Percentiles rank a stretch among this genome's conserved stretches.
phyloP scores from a whole-genome alignment of 2,329 filamentous ascomycete genomes.

The Juglanconis oblonga region DNA sequence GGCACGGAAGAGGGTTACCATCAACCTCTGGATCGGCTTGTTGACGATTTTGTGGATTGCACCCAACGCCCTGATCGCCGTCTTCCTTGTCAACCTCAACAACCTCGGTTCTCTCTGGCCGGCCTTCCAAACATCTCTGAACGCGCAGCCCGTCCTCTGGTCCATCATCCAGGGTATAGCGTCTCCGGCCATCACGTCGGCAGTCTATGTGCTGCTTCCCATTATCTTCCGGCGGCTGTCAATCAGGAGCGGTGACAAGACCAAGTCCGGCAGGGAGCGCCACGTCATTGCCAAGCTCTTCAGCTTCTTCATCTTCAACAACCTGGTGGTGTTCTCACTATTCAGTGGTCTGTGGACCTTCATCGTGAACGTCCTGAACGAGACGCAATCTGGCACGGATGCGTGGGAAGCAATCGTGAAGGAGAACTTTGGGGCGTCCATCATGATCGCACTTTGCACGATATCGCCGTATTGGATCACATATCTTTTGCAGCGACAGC shows the following conservation, averaged over 20 bases:
- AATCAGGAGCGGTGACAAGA: conserved; percentile 79
- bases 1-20: conserved; percentile 70
- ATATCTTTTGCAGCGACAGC: conserved; percentile 86
- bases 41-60: conserved; percentile 84
- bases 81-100: conserved; percentile 83
- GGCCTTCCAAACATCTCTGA: conserved; percentile 66
- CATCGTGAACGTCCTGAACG: conserved; percentile 60
- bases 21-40: conserved; percentile 78
- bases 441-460: conserved; percentile 74
- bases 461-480: conserved; percentile 93
- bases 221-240: conserved; percentile 88
- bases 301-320: conserved; percentile 97
- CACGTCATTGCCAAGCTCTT: conserved; percentile 91
- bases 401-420: conserved; percentile 68
- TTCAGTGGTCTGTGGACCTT: conserved; percentile 82
- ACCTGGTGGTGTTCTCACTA: conserved; percentile 87
- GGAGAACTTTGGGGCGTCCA: conserved; percentile 57
- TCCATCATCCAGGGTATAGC: conserved; percentile 87
- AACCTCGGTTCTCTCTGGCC: conserved; percentile 81
- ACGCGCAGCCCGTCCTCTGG: conserved; percentile 66
- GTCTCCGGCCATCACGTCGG: conserved; percentile 81
- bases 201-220: conserved; percentile 83
- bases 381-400: conserved; percentile 53
- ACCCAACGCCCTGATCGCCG: conserved; percentile 90
- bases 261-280: conserved; percentile 86